Base-by-base conservation (phyloP, 495 filamentous ascomycete genomes). In the Penicillium coffeae region DNA sequence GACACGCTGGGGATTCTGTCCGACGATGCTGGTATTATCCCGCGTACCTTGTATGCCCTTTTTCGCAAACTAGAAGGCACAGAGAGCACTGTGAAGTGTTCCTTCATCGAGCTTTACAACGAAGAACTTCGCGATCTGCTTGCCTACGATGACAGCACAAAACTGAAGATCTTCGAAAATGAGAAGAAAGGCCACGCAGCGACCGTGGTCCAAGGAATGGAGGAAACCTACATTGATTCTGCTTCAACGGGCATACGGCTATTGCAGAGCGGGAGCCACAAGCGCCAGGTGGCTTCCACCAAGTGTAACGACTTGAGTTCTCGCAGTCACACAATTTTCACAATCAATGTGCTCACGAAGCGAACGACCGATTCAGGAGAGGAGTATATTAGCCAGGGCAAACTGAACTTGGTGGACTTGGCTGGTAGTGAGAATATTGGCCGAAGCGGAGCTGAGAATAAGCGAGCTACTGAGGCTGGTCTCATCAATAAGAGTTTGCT, bases 231-330 rank as follows among this genome's bases (percentile, higher is more conserved):
- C 58, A 94, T 98, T 58, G 86, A 88, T 60, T 87, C 74, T 42
- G 92, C 94, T 1, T 70, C 80, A 10, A 83, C 90, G 16, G 93
- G 93, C 38, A 88, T 97, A 62, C 85, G 86, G 59, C 74, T 96
- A 36, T 78, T 98, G n/a, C 89, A 91, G 48, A 75, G 85, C 38
- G 93, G 93, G 33, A 96, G 90, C 61, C 77, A 94, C 62, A 94
- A 88, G 62, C 87, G 93, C 14, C 93, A 97, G 64, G 94, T 97
- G 32, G 94, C 93, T 1, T 90, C 93, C 6, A 98, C 93, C 2
- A 97, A 96, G 63, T 98, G 93, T 73, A 98, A 98, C 62, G 94
- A 98, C 59, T 78, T 96, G 16, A 95, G 90, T 70, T 94, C 88
- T 48, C 83, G 93, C 61, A 95, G 90, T 68, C 93, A 98, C 55